Evolutionary conservation across 2,329 filamentous ascomycete species (phyloP), one percentile per base, ranked within the genome.

Genomic region (Apiospora sp.): DNA sequence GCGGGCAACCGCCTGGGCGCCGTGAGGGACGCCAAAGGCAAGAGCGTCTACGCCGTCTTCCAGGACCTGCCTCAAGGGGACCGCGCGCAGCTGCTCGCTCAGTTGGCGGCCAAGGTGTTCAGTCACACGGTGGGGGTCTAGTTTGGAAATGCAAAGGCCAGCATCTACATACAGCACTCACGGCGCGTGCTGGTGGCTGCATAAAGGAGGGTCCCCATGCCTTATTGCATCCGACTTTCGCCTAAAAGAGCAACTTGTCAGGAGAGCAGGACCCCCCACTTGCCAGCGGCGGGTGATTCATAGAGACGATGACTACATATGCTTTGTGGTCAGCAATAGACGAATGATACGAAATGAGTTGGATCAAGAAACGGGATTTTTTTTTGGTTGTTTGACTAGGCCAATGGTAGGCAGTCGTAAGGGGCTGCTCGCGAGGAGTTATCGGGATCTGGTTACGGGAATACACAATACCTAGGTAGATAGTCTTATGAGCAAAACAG

Each of bases 41-140:
- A 98, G 91, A 97, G 94, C 80, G 96, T 99, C 7, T 98, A 97
- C 83, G 87, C 91, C 41, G 96, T 98, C 22, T 98, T 96, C 81
- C 91, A 89, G 86, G 93, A 98, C 78, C 86, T 99, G 79, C 95
- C 95, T 69, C 93, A 94, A 82, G 88, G 87, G 69, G 95, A 98
- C 79, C 93, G 94, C 79, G 91, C 94, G 71, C 91, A 91, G 81
- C 83, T 99, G 78, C 86, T 98, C 74, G 93, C 92, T 80, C 93
- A 97, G 82, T 83, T 98, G 79, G 96, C 96, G 1, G 91, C 92
- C 43, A 96, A 94, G 83, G 92, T 98, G 1, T 95, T 98, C 80
- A 93, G 92, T 75, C 92, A 94, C 81, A 92, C 92, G 27, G 92
- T 94, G 48, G 90, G 91, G 8, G 82, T 68, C 41, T 68, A 48